Evolutionary conservation across 768 basidiomycete genomes (phyloP), one percentile per base, ranked within the genome.

Genomic region (Serpula lacrymans): DNA sequence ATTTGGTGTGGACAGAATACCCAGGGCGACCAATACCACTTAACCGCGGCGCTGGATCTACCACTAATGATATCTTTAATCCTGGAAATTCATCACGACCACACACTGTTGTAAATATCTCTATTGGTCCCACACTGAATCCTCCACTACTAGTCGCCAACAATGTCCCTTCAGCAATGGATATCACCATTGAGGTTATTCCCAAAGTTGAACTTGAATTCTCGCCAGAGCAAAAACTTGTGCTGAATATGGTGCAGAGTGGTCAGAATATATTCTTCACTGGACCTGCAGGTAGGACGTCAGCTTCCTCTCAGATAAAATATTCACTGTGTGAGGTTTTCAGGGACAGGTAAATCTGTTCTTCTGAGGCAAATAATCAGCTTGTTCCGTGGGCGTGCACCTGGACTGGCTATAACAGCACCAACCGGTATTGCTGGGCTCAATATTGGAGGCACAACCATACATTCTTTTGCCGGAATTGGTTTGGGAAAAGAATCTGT

Each of bases 291-390:
- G 82, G 84, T 83, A 42, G 39, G 48, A 47, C 24, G 6, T 4
- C 32, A 22, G 27, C 25, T 7, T 13, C 14, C 20, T n/a, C 33
- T 41, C 20, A n/a, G 11, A 37, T 41, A 13, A 8, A 10, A 21
- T 43, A 16, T n/a, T n/a, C n/a, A n/a, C n/a, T n/a, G n/a, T n/a
- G n/a, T n/a, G n/a, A n/a, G n/a, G 14, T 47, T 43, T 20, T 9
- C 36, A 75, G 77, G 76, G 8, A 87, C 85, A 3, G 84, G 85
- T 24, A 88, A 88, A 59, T 86, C 83, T 3, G 75, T 85, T 14
- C 64, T 86, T 0, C 64, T 88, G 4, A 63, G 78, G n/a, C 72
- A 70, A 30, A 82, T 86, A 30, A 82, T 87, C 41, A 24, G 45
- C 0, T 42, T 59, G 22, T 60, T 71, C 25, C 67, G 53, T 48